Evolutionary conservation across 148 eudicot genomes (phyloP), one percentile per base, ranked within the genome.

Genomic region (Euryodendron excelsum): DNA sequence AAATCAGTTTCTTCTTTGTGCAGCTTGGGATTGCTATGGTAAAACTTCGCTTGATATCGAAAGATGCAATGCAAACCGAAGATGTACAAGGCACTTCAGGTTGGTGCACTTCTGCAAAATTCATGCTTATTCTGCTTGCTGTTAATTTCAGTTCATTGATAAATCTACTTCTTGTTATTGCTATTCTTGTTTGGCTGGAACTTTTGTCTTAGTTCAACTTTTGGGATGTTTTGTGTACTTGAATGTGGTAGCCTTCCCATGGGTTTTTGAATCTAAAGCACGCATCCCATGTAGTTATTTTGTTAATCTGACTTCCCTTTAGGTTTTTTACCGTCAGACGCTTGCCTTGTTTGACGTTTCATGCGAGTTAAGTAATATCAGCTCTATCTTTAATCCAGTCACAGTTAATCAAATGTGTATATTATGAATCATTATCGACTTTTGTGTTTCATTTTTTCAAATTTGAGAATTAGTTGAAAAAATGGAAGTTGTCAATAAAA

Each of bases 21-120:
- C 88, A 92, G 97, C 75, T 65, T 84, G 69, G 74, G 37, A 36
- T 77, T 68, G 92, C 86, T 36, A 77, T 73, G 70, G 86, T 90
- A 55, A 84, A 77, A 69, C 74, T 92, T 73, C 82, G 48, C 31
- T 39, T 89, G 66, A 78, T 88, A 34, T 18, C 85, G 47, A 83
- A 81, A 73, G 88, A 83, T 81, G 80, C 53, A 56, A 45, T 36
- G 68, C 76, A 66, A 66, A 74, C 63, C 18, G 83, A 84, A 72
- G 73, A 33, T 72, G 78, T 30, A 33, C 75, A 77, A 45, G 82
- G 67, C 27, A 39, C 74, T 68, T 80, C 88, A 79, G 91, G 94
- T 90, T 67, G 72, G 83, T 83, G 10, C 17, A 70, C 60, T 27
- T 39, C n/a, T 4, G 68, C 39, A 27, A 23, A 48, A 44, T 45